These are phyloP conservation scores for Cercophora scortea DNA, from an alignment of 495 filamentous ascomycete species.

Conservation along the genomic window DNA sequence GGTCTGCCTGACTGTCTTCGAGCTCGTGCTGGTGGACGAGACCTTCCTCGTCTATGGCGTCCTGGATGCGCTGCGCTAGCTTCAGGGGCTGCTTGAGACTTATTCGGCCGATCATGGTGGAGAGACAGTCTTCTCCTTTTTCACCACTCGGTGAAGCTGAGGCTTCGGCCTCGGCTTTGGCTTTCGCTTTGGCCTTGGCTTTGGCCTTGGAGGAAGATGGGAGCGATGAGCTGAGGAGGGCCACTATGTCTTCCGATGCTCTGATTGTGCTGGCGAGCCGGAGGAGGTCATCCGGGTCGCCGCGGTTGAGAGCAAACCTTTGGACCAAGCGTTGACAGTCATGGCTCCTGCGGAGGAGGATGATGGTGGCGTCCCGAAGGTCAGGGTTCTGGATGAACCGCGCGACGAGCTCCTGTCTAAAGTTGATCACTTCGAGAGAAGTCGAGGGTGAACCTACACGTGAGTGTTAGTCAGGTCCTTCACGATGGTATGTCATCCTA, in stretches of 20 bases:
- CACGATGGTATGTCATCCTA: too few relatives aligned
- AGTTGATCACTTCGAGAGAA: conserved; percentile 68
- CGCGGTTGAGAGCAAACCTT: conserved; percentile 83
- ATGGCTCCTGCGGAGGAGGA: conserved; percentile 65
- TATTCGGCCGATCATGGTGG: conserved; percentile 51
- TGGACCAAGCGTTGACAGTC: conserved; percentile 88
- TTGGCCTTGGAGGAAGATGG: neutral
- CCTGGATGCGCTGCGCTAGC: conserved; percentile 62
- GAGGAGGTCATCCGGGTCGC: conserved; percentile 90
- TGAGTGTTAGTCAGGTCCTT: neutral
- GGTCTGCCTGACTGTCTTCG: conserved; percentile 61
- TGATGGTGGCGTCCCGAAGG: conserved; percentile 57
- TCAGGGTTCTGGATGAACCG: conserved; percentile 54
- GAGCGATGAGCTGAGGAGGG: conserved; percentile 21
- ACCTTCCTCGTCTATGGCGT: conserved; percentile 89
- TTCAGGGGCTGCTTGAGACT: conserved; percentile 57
- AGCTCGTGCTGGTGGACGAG: conserved; percentile 68
- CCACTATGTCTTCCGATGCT: conserved; percentile 62
- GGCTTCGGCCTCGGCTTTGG: too few relatives aligned
- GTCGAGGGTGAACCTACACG: conserved; percentile 68
- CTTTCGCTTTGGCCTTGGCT: too few relatives aligned
- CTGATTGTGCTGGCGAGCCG: conserved; percentile 73
- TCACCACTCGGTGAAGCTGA: neutral
- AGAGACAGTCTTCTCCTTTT: conserved; percentile 33
- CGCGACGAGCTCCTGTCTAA: conserved; percentile 74